phyloP scores from a whole-genome alignment of 2,329 filamentous ascomycete species.

The Albifimbria verrucaria region DNA sequence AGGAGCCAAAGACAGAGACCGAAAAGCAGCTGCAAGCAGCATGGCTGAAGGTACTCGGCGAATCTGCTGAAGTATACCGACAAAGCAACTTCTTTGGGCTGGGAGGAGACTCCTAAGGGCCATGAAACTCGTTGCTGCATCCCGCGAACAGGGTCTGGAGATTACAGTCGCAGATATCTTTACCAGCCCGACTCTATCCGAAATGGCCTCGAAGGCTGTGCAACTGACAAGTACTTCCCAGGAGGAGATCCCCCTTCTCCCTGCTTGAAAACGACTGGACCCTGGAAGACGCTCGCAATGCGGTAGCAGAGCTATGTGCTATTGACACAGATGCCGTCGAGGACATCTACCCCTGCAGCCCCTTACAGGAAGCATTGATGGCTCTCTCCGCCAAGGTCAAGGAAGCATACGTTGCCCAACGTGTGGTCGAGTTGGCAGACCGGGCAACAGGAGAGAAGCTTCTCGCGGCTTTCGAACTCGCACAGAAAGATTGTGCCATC shows the following conservation, averaged over 20 bases:
- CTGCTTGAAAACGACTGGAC: slow-evolving; percentile 34
- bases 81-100: slow-evolving; percentile 45
- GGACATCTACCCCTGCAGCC: slow-evolving; percentile 53
- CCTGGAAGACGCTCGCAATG: slow-evolving; percentile 26
- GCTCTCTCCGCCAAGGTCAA: slow-evolving; percentile 47
- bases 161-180: slow-evolving; percentile 46
- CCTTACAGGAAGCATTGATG: slow-evolving; percentile 53
- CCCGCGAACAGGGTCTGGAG: slow-evolving; percentile 33
- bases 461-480: slow-evolving; percentile 38
- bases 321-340: slow-evolving; percentile 34
- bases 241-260: slow-evolving; percentile 31
- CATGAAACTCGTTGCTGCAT: slow-evolving; percentile 46
- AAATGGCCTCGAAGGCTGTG: slow-evolving; percentile 35
- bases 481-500: slow-evolving; percentile 35
- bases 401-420: slow-evolving; percentile 50
- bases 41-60: slow-evolving; percentile 36
- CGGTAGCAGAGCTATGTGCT: slow-evolving; percentile 38
- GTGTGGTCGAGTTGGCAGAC: slow-evolving; percentile 39
- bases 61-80: slow-evolving; percentile 28
- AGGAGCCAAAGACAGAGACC: slow-evolving; percentile 32
- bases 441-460: slow-evolving; percentile 33
- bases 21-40: slow-evolving; percentile 34
- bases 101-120: slow-evolving; percentile 51
- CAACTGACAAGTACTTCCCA: slow-evolving; percentile 17
- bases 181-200: slow-evolving; percentile 37